A percentile compares a stretch with the other conserved stretches of the same genome.
Evolutionary conservation across 306 rosid species (phyloP).

Genomic region (Vigna reflexopilosa): DNA sequence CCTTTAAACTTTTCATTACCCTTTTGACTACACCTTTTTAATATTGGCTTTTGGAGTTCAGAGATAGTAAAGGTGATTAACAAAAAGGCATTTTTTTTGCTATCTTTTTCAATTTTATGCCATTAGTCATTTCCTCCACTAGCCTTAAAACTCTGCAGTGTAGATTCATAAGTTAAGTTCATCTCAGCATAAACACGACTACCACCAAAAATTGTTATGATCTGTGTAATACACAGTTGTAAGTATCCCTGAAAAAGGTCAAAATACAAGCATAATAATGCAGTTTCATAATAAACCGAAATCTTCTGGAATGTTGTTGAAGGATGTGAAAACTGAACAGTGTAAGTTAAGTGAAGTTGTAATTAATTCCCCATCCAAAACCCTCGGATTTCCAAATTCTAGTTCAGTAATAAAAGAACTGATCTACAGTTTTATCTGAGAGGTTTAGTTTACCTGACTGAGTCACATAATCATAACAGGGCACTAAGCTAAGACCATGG

Average conservation of each 20-base stretch:
- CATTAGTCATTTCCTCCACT: slow-evolving; percentile 7
- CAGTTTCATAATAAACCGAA: neutral
- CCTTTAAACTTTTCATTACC: slow-evolving; percentile 58
- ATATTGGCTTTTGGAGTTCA: slow-evolving; percentile 58
- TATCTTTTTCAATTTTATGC: slow-evolving; percentile 13
- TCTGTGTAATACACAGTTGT: neutral
- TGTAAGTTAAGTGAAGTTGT: slow-evolving; percentile 75
- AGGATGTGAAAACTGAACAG: slow-evolving; percentile 83
- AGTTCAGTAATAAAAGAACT: slow-evolving; percentile 15
- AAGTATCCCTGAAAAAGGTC: slow-evolving; percentile 20
- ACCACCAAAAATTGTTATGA: neutral
- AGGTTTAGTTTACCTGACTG: slow-evolving; percentile 32
- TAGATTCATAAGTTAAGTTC: slow-evolving; percentile 20
- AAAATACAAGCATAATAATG: neutral
- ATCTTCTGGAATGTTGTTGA: neutral
- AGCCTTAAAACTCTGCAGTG: neutral
- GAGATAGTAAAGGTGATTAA: slow-evolving; percentile 48
- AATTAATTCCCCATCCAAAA: slow-evolving; percentile 84
- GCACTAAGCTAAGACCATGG: slow-evolving; percentile 44
- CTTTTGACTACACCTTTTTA: slow-evolving; percentile 70
- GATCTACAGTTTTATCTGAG: neutral
- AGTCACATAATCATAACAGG: slow-evolving; percentile 31
- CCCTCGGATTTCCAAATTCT: slow-evolving; percentile 64
- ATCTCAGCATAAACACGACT: neutral
- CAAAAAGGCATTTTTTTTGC: slow-evolving; percentile 44